phyloP scores from a whole-genome alignment of 169 alveolate species.

The Cytauxzoon felis region DNA sequence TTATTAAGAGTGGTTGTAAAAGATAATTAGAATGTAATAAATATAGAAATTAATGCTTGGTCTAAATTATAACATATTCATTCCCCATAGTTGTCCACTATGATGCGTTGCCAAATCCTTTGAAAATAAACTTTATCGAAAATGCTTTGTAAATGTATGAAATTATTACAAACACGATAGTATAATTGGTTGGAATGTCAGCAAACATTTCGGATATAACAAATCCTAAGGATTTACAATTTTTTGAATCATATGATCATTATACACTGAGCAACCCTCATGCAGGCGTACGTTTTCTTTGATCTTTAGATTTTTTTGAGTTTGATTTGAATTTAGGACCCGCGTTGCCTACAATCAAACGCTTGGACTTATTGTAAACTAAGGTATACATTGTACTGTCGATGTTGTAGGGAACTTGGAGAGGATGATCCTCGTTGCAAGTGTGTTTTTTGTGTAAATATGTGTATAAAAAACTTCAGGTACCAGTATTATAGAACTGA shows the following conservation, averaged over 20 bases:
- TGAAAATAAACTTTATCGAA: too few species aligned
- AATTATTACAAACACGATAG: too few species aligned
- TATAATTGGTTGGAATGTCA: neutral
- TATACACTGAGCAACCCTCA: conserved; percentile 70
- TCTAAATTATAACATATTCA: too few species aligned
- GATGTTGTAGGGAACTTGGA: conserved; percentile 72
- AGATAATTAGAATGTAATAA: too few species aligned
- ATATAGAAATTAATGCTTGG: too few species aligned
- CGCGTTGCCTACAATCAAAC: conserved; percentile 65
- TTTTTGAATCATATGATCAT: conserved; percentile 65
- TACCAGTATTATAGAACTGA: conserved; percentile 75
- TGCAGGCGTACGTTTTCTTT: conserved; percentile 59
- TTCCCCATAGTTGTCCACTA: too few species aligned
- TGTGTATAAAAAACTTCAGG: conserved; percentile 12
- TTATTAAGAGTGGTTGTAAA: too few species aligned
- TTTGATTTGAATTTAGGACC: conserved; percentile 64
- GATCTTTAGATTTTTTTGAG: neutral
- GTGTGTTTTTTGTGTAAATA: conserved; percentile 7
- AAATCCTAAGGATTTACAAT: conserved; percentile 61
- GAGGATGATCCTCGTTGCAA: conserved; percentile 78
- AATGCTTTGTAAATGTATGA: too few species aligned
- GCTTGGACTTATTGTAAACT: conserved; percentile 63
- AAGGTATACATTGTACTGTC: conserved; percentile 68
- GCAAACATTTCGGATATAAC: neutral
- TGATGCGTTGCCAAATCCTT: too few species aligned